A percentile compares a stretch with the other conserved stretches of the same genome.
Conservation (phyloP, 768 basidiomycete genomes). For the Serendipita indica region DNA sequence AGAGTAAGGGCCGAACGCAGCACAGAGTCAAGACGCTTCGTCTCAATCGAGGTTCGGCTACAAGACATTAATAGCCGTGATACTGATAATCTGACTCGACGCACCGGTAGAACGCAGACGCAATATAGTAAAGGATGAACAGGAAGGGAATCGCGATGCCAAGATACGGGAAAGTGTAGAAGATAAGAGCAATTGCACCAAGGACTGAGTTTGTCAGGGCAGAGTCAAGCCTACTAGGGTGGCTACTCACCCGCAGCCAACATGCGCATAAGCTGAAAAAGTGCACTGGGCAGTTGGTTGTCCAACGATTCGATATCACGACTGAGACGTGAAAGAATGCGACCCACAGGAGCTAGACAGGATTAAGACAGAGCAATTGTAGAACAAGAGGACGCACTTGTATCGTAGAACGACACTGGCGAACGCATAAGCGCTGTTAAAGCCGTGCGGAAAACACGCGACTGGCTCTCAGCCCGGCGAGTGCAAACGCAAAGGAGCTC, state of each 20-base stretch:
- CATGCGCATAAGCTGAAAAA: slow-evolving; percentile 29
- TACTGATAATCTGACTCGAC: not conserved
- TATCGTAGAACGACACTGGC: slow-evolving; percentile 55
- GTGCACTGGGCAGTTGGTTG: slow-evolving; percentile 30
- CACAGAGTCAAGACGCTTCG: slow-evolving; percentile 49
- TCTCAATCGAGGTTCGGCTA: slow-evolving; percentile 41
- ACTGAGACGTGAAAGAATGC: slow-evolving; percentile 41
- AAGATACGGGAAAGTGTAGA: slow-evolving; percentile 52
- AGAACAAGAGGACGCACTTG: slow-evolving; percentile 27
- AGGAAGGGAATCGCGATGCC: slow-evolving; percentile 49
- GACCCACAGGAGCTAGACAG: slow-evolving; percentile 25
- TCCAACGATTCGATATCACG: slow-evolving; percentile 51
- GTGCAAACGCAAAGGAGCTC: slow-evolving; percentile 35
- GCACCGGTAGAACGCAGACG: slow-evolving; percentile 38
- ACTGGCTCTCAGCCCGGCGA: slow-evolving; percentile 25
- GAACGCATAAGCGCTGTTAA: slow-evolving; percentile 43
- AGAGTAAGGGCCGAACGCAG: slow-evolving; percentile 43
- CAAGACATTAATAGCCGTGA: not conserved
- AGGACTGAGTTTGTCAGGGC: slow-evolving; percentile 25
- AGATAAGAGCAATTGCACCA: slow-evolving; percentile 43
- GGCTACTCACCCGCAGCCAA: not conserved
- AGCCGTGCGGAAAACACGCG: slow-evolving; percentile 39
- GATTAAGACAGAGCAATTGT: not conserved
- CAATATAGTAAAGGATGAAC: slow-evolving; percentile 36
- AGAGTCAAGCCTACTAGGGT: not conserved